Evolutionary conservation across 495 filamentous ascomycete genomes (phyloP), one percentile per base, ranked within the genome.

Genomic region (Penicillium longicatenatum): DNA sequence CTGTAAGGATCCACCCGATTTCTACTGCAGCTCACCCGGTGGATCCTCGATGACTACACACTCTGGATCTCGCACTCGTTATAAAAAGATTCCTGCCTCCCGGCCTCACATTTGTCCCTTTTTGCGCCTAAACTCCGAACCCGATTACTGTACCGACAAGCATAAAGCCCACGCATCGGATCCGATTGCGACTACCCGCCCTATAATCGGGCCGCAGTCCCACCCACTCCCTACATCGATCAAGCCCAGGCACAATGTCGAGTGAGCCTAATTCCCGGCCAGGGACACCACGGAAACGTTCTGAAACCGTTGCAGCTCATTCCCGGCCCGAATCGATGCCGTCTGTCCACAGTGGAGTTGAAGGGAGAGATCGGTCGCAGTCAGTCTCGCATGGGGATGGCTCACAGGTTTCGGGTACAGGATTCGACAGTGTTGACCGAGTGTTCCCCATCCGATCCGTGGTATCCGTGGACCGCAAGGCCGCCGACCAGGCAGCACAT

Each of bases 401-500:
- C n/a, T 50, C 45, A 7, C 55, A 42, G 42, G 44, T 49, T 29
- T 33, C 54, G 4, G 47, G 52, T 35, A 29, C 57, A 6, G 55
- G 55, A 3, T 66, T 61, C 22, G 75, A 74, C 42, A 67, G 69
- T 17, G 71, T 78, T 9, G 89, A 93, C 62, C 82, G 89, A 24
- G 87, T 96, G 20, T 96, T 92, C 55, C 91, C 91, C 12, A 89
- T 95, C n/a, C 83, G 88, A 35, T 93, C 89, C 12, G 86, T 90
- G 24, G 82, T 96, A 22, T 89, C 86, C 10, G 86, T 95, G 26
- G 86, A 89, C 60, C 81, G 86, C 37, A 68, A 71, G 3, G 50
- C 63, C 24, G 44, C 58, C 20, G 37, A 11, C 2, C 47, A 51
- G 17, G 44, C 59, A n/a, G 35, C 56, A 3, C 51, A 54, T 17